Percentiles rank a stretch among this genome's conserved stretches.
Evolutionary conservation across 2,329 filamentous ascomycete species (phyloP).

Genomic region (Fusarium odoratissimum): DNA sequence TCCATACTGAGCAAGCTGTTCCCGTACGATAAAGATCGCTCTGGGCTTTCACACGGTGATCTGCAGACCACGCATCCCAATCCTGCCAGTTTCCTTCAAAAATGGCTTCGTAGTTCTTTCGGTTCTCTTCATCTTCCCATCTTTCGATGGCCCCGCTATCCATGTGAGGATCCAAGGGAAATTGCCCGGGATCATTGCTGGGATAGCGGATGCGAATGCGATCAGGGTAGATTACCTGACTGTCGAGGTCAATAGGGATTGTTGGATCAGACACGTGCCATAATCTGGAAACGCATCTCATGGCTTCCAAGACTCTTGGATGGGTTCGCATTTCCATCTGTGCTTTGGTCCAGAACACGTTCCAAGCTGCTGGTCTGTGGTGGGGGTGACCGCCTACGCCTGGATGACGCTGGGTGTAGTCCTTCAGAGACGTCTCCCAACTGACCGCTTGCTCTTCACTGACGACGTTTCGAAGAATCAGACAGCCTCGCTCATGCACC

Average conservation of each 20-base stretch:
- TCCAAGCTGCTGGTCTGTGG: neutral
- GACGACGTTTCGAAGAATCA: neutral
- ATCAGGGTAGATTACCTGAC: neutral
- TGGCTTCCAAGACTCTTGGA: neutral
- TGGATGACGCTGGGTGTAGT: neutral
- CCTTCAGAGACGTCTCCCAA: neutral
- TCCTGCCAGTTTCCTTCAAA: neutral
- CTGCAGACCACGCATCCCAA: neutral
- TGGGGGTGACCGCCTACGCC: neutral
- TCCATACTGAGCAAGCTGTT: neutral
- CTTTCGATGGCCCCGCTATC: neutral
- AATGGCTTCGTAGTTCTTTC: neutral
- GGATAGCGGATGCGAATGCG: neutral
- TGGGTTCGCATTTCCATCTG: neutral
- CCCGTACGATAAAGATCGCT: neutral
- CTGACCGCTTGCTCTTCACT: neutral
- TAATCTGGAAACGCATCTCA: neutral
- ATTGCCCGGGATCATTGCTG: neutral
- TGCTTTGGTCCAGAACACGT: neutral
- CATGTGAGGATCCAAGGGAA: neutral
- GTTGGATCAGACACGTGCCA: neutral
- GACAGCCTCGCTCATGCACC: neutral
- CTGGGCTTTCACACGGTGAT: neutral
- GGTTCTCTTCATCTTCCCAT: neutral
- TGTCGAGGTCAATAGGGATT: neutral